phyloP scores from a whole-genome alignment of 441 rosid genomes.

The Gossypium aridum region DNA sequence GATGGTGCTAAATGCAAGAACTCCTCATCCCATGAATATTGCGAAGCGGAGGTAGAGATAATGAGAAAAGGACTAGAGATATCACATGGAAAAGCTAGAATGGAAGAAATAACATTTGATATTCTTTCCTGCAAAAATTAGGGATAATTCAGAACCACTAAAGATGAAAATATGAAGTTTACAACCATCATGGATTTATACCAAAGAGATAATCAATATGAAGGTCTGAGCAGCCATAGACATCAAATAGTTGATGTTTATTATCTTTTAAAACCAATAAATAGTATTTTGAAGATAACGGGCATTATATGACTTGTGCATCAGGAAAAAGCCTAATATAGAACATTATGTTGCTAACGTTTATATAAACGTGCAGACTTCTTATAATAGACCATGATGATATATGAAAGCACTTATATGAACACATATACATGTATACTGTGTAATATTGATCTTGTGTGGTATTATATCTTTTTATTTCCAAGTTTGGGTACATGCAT shows the following conservation, averaged over 20 bases:
- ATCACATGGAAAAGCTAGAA: conserved; percentile 27
- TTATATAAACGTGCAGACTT: not conserved
- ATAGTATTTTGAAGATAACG: not conserved
- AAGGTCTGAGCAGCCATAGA: not conserved
- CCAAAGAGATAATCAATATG: not conserved
- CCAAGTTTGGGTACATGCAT: not conserved
- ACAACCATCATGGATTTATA: not conserved
- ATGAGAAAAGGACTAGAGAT: conserved; percentile 41
- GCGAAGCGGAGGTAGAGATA: conserved; percentile 34
- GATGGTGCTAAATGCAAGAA: conserved; percentile 34
- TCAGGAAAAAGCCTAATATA: not conserved
- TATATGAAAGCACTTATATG: not conserved
- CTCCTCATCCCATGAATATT: conserved; percentile 47
- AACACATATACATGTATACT: not conserved
- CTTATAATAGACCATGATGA: not conserved
- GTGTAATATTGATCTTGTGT: not conserved
- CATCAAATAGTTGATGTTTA: conserved; percentile 7
- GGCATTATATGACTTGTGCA: not conserved
- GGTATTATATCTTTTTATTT: not conserved
- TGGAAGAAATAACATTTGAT: conserved; percentile 35
- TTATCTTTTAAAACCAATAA: not conserved
- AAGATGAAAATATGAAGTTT: not conserved
- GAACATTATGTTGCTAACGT: not conserved
- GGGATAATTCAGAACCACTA: not conserved
- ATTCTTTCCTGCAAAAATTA: conserved; percentile 43